phyloP scores from a whole-genome alignment of 164 flowering plant genomes.

The Magnolia kwangsiensis region DNA sequence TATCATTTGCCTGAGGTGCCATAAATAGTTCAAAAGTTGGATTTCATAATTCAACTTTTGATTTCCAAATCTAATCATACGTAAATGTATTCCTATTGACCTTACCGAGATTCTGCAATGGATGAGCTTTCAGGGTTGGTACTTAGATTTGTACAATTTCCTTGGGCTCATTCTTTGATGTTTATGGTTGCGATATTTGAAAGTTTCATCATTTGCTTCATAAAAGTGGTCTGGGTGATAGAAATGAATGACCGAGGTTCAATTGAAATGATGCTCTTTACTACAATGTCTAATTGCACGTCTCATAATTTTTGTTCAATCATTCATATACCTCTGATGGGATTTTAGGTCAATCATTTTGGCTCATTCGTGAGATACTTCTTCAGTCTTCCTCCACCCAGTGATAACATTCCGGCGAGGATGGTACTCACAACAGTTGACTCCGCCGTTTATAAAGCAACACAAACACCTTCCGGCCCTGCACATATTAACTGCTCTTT shows the following conservation, averaged over 20 bases:
- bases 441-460: constrained; percentile 76
- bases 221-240: not conserved
- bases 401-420: constrained; percentile 67
- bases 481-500: constrained; percentile 91
- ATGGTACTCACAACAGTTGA: constrained; percentile 88
- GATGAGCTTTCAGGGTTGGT: no score
- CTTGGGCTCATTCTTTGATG: no score
- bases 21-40: no score
- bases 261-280: not conserved
- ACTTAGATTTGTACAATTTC: no score
- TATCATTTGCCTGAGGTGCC: no score
- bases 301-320: constrained; percentile 1
- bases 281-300: not conserved
- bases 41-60: no score
- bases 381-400: constrained; percentile 84
- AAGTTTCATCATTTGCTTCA: no score
- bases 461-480: constrained; percentile 73
- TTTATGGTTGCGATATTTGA: no score
- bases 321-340: constrained; percentile 4
- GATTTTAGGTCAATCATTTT: constrained; percentile 75
- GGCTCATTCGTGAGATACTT: constrained; percentile 75
- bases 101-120: no score
- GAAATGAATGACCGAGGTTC: not conserved
- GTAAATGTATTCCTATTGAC: no score
- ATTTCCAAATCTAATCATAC: no score